Base-by-base conservation (phyloP, 768 basidiomycete species). In the Amanita fuliginea region DNA sequence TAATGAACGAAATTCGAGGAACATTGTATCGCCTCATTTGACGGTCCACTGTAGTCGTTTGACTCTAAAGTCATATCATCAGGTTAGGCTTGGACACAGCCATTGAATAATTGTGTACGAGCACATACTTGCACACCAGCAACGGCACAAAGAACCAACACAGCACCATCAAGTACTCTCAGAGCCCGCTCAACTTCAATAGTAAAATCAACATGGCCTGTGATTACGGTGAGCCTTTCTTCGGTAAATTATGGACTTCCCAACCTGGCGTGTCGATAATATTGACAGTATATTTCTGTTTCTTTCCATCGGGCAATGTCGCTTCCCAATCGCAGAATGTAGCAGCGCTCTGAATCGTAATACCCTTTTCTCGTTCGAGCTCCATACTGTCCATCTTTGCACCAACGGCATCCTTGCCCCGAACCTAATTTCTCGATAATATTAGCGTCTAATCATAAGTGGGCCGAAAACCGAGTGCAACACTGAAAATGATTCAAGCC, bases 371-470 rank as follows among this genome's bases (percentile, higher is more conserved):
- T 42, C 95, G 76, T 64, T 99, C 96, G 3, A 99, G 73, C 54
- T 99, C 96, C 96, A 99, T 99, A 57, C 86, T 90, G 66, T 99
- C 96, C 96, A 99, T 99, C 73, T 99, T 99, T 6, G 96, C 96
- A 46, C 96, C 96, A 16, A 98, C 93, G 24, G 84, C 82, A 64
- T 99, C 96, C 47, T 87, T 78, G 39, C 96, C 96, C 53, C 96
- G 77, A 53, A 95, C 90, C 87, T 90, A 58, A 10, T 52, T 35
- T 26, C 24, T 8, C 24, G 3, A 26, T 42, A 37, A 18, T 39
- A 37, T 45, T 42, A 53, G 53, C 42, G 47, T 24, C 49, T 7
- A 11, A 2, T 54, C 45, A 32, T 40, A 14, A 16, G 26, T 2
- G 21, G 46, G 16, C 41, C 26, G 18, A 52, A 42, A 30, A n/a